A percentile compares a stretch with the other conserved stretches of the same genome.
Conservation (phyloP, 1,284 basidiomycete genomes). For the Ceratorhiza oryzae-sativae region DNA sequence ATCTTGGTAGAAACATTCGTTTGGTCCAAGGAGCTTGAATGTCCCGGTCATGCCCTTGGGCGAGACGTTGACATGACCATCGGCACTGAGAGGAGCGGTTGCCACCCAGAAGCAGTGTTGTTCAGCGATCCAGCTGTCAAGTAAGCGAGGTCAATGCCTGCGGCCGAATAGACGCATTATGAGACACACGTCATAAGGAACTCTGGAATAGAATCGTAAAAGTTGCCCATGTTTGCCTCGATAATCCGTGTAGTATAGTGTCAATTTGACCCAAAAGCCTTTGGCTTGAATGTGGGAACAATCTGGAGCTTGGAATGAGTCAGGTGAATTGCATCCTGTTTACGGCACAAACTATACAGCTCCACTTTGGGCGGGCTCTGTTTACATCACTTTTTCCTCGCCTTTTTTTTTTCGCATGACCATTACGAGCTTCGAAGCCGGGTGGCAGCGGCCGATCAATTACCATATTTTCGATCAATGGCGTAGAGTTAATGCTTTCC, state of each 20-base stretch:
- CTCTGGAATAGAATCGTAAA: constrained; percentile 58
- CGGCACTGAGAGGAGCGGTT: constrained; percentile 57
- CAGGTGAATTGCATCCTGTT: background rate
- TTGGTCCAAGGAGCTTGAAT: constrained; percentile 60
- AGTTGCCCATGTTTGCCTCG: constrained; percentile 55
- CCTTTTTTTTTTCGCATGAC: background rate
- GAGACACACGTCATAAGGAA: constrained; percentile 51
- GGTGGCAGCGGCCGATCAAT: background rate
- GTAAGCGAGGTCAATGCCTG: background rate
- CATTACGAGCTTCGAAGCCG: background rate
- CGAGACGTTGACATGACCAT: constrained; percentile 64
- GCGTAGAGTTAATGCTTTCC: no score
- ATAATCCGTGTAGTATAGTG: background rate
- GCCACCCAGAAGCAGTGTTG: constrained; percentile 69
- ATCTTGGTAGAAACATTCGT: constrained; percentile 66
- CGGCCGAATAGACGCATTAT: background rate
- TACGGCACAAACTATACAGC: background rate
- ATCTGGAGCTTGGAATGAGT: background rate
- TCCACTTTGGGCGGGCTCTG: background rate
- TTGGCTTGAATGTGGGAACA: background rate
- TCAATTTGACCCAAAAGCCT: no score
- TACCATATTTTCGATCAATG: no score
- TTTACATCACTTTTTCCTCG: background rate
- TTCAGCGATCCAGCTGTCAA: constrained; percentile 56
- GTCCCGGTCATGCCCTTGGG: constrained; percentile 57